phyloP scores from a whole-genome alignment of 306 rosid genomes.

The Astragalus glycyphyllos region DNA sequence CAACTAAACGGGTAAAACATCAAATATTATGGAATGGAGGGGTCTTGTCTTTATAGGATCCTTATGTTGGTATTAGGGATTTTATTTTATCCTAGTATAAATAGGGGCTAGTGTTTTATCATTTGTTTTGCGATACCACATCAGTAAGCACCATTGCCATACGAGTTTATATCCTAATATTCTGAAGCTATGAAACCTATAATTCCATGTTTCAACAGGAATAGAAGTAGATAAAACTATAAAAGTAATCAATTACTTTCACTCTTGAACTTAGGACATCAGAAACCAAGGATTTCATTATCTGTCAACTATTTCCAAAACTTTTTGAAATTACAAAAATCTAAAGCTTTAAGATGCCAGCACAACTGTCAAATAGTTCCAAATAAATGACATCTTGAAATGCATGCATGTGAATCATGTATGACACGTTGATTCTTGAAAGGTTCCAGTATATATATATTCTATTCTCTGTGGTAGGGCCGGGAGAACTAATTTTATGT shows the following conservation, averaged over 20 bases:
- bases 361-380: not conserved
- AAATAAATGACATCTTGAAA: not conserved
- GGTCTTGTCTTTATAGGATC: conserved; percentile 1
- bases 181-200: not conserved
- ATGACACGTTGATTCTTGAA: not conserved
- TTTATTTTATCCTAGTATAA: not conserved
- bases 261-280: not conserved
- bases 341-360: not conserved
- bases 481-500: not conserved
- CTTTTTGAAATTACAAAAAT: not conserved
- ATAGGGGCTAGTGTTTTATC: not conserved
- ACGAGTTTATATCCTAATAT: not conserved
- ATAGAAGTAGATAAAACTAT: not conserved
- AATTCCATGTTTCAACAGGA: not conserved
- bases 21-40: too few relatives aligned
- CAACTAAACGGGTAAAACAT: too few relatives aligned
- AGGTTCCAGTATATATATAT: not conserved
- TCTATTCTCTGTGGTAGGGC: not conserved
- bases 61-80: not conserved
- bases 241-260: not conserved
- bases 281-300: too few relatives aligned
- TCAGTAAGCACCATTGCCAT: not conserved
- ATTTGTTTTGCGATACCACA: not conserved
- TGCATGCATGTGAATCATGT: conserved; percentile 3
- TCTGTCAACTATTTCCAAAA: too few relatives aligned